These are phyloP conservation scores for Umbelopsis ramanniana DNA, from an alignment of 192 early-diverging fungal species.

Conservation along the genomic window DNA sequence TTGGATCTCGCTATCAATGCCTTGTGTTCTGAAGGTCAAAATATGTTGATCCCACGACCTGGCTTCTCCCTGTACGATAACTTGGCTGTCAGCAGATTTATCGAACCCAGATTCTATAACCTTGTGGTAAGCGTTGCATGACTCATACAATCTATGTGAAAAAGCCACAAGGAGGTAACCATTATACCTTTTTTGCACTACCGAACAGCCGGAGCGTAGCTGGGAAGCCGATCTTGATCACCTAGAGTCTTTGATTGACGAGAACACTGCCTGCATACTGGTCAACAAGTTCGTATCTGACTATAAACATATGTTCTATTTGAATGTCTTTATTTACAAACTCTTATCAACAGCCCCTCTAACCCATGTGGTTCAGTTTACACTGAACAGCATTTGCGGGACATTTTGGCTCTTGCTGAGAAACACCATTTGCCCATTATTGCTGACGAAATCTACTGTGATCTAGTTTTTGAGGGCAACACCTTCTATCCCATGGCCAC, in stretches of 20 bases:
- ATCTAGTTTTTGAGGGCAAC: conserved; percentile 74
- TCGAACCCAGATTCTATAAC: conserved; percentile 83
- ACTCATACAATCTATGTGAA: conserved; percentile 9
- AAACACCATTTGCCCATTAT: conserved; percentile 81
- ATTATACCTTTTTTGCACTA: not conserved
- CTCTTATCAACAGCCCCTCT: conserved; percentile 58
- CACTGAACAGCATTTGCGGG: conserved; percentile 69
- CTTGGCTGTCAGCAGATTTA: conserved; percentile 71
- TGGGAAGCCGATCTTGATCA: conserved; percentile 88
- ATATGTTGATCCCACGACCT: conserved; percentile 84
- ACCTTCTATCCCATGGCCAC: conserved; percentile 71
- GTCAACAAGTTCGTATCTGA: conserved; percentile 71
- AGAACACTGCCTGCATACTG: conserved; percentile 77
- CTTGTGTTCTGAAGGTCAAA: conserved; percentile 78
- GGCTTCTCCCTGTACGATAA: conserved; percentile 90
- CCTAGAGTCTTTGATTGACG: conserved; percentile 80
- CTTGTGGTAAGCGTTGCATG: conserved; percentile 54
- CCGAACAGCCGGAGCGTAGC: conserved; percentile 65
- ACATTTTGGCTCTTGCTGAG: conserved; percentile 74
- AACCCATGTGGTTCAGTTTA: conserved; percentile 94
- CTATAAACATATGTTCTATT: not conserved
- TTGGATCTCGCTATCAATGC: conserved; percentile 74
- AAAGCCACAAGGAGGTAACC: conserved; percentile 6
- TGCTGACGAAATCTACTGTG: conserved; percentile 91
- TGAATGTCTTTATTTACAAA: not conserved